Conservation (phyloP, 2,329 filamentous ascomycete genomes). For the Pyricularia sp. region DNA sequence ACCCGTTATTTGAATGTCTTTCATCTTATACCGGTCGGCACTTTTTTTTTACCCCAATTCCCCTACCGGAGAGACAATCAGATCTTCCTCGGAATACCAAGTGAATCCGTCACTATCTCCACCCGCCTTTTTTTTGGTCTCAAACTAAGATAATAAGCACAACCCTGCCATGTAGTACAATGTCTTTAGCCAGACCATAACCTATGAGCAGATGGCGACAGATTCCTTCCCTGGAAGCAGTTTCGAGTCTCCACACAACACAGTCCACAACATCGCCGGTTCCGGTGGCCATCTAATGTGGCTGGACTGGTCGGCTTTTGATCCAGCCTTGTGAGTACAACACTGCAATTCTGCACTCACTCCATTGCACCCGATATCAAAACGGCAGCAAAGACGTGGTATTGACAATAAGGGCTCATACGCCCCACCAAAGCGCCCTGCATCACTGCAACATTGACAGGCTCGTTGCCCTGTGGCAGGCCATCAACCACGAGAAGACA, state of each 20-base stretch:
- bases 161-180: conserved; percentile 22
- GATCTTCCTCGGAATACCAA: not conserved
- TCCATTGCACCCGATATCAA: not conserved
- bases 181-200: conserved; percentile 23
- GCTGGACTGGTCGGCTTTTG: conserved; percentile 28
- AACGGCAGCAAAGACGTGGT: not conserved
- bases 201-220: conserved; percentile 27
- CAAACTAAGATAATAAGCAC: not conserved
- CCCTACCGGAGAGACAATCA: not conserved
- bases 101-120: not conserved
- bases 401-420: not conserved
- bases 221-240: conserved; percentile 22
- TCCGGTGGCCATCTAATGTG: conserved; percentile 19
- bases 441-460: conserved; percentile 48
- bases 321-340: conserved; percentile 30
- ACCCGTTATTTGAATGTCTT: not conserved
- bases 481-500: conserved; percentile 21
- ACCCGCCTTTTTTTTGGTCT: not conserved
- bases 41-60: not conserved
- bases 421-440: conserved; percentile 23
- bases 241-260: conserved; percentile 30
- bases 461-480: conserved; percentile 38
- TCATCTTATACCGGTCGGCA: not conserved
- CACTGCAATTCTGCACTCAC: not conserved
- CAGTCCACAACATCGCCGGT: conserved; percentile 23